A percentile compares a stretch with the other conserved stretches of the same genome.
phyloP scores from a whole-genome alignment of 2,329 filamentous ascomycete species.

The Dactylella cylindrospora region DNA sequence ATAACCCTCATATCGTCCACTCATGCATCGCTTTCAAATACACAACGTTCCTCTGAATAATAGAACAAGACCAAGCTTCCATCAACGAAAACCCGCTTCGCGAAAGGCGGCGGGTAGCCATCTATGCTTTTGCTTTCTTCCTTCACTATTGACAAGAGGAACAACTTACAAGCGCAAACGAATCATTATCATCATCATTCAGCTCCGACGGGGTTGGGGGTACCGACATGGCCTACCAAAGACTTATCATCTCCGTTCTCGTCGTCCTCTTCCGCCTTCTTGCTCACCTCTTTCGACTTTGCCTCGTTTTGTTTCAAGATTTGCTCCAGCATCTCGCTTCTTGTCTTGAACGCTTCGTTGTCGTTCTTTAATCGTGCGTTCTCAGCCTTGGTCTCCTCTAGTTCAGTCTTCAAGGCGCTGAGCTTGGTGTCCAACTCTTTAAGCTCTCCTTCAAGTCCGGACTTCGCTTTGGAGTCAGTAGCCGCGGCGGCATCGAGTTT shows the following conservation, averaged over 20 bases:
- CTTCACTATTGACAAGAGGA: slow-evolving; percentile 1
- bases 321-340: slow-evolving; percentile 33
- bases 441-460: slow-evolving; percentile 20
- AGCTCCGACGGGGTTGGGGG: slow-evolving; percentile 36
- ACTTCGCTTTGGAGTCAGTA: slow-evolving; percentile 13
- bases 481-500: slow-evolving; percentile 13
- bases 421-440: slow-evolving; percentile 11
- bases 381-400: slow-evolving; percentile 34
- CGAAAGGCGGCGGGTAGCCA: too few relatives aligned
- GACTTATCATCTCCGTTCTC: slow-evolving; percentile 44
- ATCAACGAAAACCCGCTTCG: too few relatives aligned
- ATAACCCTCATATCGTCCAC: background rate
- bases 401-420: slow-evolving; percentile 17
- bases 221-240: slow-evolving; percentile 44
- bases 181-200: slow-evolving; percentile 37
- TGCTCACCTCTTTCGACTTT: slow-evolving; percentile 41
- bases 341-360: slow-evolving; percentile 22
- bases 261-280: slow-evolving; percentile 39
- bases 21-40: background rate
- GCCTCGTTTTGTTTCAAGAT: slow-evolving; percentile 33
- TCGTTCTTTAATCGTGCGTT: slow-evolving; percentile 26
- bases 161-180: slow-evolving; percentile 42
- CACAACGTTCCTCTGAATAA: slow-evolving; percentile 13
- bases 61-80: background rate
- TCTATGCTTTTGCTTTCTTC: background rate